phyloP scores from a whole-genome alignment of 306 rosid species.

The Erythrophleum fordii region DNA sequence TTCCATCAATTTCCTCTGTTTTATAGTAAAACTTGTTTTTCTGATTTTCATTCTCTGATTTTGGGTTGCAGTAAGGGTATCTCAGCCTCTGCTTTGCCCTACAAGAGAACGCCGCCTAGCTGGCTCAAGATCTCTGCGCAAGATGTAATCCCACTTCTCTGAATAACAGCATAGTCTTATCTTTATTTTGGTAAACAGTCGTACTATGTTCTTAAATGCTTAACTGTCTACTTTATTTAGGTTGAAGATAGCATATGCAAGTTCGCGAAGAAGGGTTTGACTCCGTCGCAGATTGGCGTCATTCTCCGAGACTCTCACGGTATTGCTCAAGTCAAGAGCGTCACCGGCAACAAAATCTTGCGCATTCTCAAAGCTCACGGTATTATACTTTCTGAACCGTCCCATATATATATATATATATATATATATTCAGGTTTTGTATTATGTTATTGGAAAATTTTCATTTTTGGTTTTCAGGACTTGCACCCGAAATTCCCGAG shows the following conservation, averaged over 20 bases:
- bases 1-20: neutral
- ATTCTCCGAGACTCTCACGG: slow-evolving; percentile 91
- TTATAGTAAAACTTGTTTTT: neutral
- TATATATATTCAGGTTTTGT: neutral
- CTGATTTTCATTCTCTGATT: neutral
- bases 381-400: slow-evolving; percentile 7
- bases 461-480: slow-evolving; percentile 47
- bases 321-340: slow-evolving; percentile 85
- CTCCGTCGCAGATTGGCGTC: slow-evolving; percentile 97
- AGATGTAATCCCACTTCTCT: slow-evolving; percentile 54
- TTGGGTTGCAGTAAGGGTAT: slow-evolving; percentile 79
- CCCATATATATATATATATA: no score
- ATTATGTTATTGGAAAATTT: neutral
- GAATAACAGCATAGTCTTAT: neutral
- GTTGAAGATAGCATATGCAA: slow-evolving; percentile 86
- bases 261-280: slow-evolving; percentile 89
- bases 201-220: neutral
- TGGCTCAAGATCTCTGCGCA: slow-evolving; percentile 86
- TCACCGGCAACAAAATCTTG: slow-evolving; percentile 84
- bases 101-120: slow-evolving; percentile 87
- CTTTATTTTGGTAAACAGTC: neutral
- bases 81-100: slow-evolving; percentile 90
- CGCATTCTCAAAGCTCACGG: slow-evolving; percentile 94
- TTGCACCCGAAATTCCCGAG: slow-evolving; percentile 95
- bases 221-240: slow-evolving; percentile 35